phyloP scores from a whole-genome alignment of 73 alveolate genomes.

The Diophrys appendiculata region DNA sequence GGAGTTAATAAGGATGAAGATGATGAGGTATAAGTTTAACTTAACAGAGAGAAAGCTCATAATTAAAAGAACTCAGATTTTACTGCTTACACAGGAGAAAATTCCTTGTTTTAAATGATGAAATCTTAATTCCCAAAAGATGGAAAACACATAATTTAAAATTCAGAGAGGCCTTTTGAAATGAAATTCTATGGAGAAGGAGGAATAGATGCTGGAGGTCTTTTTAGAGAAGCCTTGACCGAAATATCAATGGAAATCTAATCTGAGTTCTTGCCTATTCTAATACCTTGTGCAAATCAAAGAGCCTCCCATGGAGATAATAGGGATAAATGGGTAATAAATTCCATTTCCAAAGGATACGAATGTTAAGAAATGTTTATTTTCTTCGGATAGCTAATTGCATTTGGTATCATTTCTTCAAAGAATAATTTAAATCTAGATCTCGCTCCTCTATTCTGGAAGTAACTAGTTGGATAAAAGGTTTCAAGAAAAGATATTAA shows the following conservation, averaged over 20 bases:
- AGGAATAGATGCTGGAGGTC: slow-evolving; percentile 95
- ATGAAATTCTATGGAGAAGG: slow-evolving; percentile 77
- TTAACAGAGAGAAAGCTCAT: too few relatives aligned
- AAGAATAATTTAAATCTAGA: slow-evolving; percentile 68
- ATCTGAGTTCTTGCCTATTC: slow-evolving; percentile 73
- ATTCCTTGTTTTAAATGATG: too few relatives aligned
- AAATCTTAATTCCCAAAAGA: too few relatives aligned
- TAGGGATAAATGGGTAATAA: slow-evolving; percentile 83
- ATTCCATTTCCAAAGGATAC: slow-evolving; percentile 79
- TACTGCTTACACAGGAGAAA: too few relatives aligned
- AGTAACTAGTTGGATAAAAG: slow-evolving; percentile 60
- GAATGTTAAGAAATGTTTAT: slow-evolving; percentile 70
- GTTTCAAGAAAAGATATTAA: slow-evolving; percentile 29
- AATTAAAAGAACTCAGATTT: too few relatives aligned
- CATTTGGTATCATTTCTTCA: slow-evolving; percentile 73
- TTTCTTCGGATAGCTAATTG: slow-evolving; percentile 81
- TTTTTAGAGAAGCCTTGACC: slow-evolving; percentile 79
- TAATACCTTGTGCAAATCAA: slow-evolving; percentile 87
- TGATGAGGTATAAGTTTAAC: too few relatives aligned
- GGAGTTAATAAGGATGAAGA: too few relatives aligned
- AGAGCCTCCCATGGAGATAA: slow-evolving; percentile 77
- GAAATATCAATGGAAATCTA: slow-evolving; percentile 75
- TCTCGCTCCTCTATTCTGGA: slow-evolving; percentile 84
- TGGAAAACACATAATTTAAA: too few relatives aligned
- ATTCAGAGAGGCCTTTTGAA: not conserved